Conservation (phyloP, 768 basidiomycete genomes). For the Phaeotremella fagi region DNA sequence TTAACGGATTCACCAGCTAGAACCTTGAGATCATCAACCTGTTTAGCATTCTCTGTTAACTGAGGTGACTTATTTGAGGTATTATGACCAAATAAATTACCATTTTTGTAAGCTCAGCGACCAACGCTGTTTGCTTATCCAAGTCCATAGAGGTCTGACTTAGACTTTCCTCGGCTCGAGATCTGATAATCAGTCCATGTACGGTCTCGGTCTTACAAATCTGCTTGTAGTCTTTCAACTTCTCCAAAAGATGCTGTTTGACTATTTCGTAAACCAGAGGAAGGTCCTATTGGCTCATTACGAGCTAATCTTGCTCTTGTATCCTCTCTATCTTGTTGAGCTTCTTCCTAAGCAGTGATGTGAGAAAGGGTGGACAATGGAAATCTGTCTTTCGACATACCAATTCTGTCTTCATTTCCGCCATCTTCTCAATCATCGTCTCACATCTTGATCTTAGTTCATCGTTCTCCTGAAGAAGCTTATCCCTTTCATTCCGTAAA, state of each 20-base stretch:
- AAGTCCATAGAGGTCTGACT: constrained; percentile 74
- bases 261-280: constrained; percentile 62
- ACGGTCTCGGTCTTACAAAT: constrained; percentile 67
- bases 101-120: constrained; percentile 69
- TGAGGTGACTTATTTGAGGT: background rate
- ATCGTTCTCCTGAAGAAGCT: constrained; percentile 72
- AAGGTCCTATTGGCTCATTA: constrained; percentile 47
- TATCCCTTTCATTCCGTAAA: constrained; percentile 60
- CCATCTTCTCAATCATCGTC: constrained; percentile 67
- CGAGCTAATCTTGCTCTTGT: constrained; percentile 61
- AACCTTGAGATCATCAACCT: constrained; percentile 70
- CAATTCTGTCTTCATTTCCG: constrained; percentile 64
- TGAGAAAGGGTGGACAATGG: background rate
- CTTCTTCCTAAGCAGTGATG: constrained; percentile 58
- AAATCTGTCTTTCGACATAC: constrained; percentile 19
- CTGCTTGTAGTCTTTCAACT: constrained; percentile 71
- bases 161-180: constrained; percentile 90
- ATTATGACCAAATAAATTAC: constrained; percentile 34
- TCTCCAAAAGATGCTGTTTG: constrained; percentile 71
- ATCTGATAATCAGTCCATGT: constrained; percentile 53
- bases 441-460: constrained; percentile 78
- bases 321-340: constrained; percentile 72
- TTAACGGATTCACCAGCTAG: constrained; percentile 71
- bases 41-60: background rate
- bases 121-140: constrained; percentile 66